Evolutionary conservation across 2,329 filamentous ascomycete genomes (phyloP), one percentile per base, ranked within the genome.

Genomic region (Beauveria rudraprayagi): DNA sequence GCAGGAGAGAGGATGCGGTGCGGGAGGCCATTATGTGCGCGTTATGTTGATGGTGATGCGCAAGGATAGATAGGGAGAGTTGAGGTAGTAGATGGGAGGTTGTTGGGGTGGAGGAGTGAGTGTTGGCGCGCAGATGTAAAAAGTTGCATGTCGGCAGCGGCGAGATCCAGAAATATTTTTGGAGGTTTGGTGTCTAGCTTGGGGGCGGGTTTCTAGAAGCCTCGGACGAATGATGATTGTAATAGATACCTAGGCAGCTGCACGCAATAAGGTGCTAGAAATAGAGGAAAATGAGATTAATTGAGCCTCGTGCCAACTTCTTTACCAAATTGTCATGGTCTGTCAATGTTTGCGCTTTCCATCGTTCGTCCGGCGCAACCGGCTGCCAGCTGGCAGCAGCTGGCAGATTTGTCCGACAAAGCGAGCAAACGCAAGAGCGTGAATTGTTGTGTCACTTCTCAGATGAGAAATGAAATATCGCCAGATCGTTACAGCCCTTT

Each of bases 11-110:
- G 17, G 66, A 48, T 26, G 56, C 61, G 55, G 68, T 56, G 65
- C 66, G 67, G 26, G 71, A 67, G 19, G 71, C 68, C 73, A 74
- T 74, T 61, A 58, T 61, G 56, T 17, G 40, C 7, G 48, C n/a
- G 37, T 30, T 46, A 30, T 28, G 14, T 16, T 26, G 47, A 48
- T 50, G 57, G 28, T 62, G 56, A 60, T 62, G 28, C n/a, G 60
- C 24, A 16, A 16, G n/a, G 46, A 47, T 37, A 55, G 10, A 4
- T 6, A 19, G 26, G 14, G 10, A 43, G 24, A 40, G 28, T 47
- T 5, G 43, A 56, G 37, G 43, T 40, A 28, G 6, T 26, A 30
- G 11, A 2, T 26, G 19, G 28, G 19, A 17, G 26, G 30, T 26
- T 11, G 14, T 24, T 22, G 17, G 17, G 34, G 44, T 34, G 53